Evolutionary conservation across 352 stramenopile genomes (phyloP).

Genomic region (Phytophthora podocarpi): DNA sequence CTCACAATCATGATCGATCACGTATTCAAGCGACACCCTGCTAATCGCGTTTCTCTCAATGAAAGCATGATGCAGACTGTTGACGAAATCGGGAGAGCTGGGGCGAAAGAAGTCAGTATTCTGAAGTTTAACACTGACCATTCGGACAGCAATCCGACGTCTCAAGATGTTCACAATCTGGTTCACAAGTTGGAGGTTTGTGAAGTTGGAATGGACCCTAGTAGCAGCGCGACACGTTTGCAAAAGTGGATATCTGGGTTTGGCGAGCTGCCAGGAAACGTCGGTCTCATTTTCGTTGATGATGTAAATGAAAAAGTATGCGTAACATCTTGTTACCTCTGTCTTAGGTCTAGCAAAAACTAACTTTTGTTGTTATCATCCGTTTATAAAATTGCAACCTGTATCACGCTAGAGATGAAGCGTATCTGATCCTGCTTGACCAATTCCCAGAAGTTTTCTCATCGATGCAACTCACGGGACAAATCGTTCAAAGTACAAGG

Average conservation of each 20-base stretch:
- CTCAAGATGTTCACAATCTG: slow-evolving; percentile 11
- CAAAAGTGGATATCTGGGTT: slow-evolving; percentile 7
- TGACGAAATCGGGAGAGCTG: neutral
- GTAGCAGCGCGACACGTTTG: neutral
- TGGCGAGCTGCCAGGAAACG: neutral
- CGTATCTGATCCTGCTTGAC: too few species aligned
- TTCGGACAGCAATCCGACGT: neutral
- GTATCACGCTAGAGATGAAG: too few species aligned
- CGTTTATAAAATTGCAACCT: too few species aligned
- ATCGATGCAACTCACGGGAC: too few species aligned
- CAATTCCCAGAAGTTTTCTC: too few species aligned
- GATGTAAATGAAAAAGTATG: neutral
- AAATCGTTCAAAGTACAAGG: too few species aligned
- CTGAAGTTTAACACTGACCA: slow-evolving; percentile 10
- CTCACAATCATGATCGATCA: slow-evolving; percentile 4
- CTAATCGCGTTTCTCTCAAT: neutral
- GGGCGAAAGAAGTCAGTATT: slow-evolving; percentile 5
- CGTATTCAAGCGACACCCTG: neutral
- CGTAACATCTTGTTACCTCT: neutral
- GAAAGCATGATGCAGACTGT: neutral
- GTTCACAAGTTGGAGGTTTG: slow-evolving; percentile 1
- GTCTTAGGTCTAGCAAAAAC: too few species aligned
- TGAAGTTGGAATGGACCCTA: neutral
- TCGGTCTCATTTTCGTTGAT: neutral
- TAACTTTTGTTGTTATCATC: too few species aligned